These are phyloP conservation scores for Anastatica hierochuntica DNA, from an alignment of 345 rosid species.

Conservation along the genomic window DNA sequence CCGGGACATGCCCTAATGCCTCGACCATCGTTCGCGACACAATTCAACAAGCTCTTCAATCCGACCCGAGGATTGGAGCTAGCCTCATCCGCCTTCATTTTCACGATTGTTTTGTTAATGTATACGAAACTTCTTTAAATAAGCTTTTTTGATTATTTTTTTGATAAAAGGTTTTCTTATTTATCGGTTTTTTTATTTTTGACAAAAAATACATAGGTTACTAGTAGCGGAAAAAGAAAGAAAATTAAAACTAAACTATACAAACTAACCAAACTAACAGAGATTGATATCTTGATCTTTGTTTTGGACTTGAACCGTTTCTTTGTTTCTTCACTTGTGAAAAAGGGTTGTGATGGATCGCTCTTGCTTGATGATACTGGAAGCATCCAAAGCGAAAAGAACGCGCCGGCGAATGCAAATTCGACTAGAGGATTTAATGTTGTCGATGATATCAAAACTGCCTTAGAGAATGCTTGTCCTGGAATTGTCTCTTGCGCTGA, in stretches of 20 bases:
- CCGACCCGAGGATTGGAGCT: constrained; percentile 58
- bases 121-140: constrained; percentile 6
- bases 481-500: constrained; percentile 76
- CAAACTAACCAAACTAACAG: too few relatives aligned
- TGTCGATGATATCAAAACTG: constrained; percentile 57
- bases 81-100: constrained; percentile 78
- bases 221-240: too few relatives aligned
- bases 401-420: constrained; percentile 37
- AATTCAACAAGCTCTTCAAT: constrained; percentile 47
- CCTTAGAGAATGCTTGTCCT: constrained; percentile 55
- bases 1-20: constrained; percentile 52
- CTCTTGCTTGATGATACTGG: constrained; percentile 41
- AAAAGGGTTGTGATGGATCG: constrained; percentile 69
- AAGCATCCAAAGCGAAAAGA: constrained; percentile 53
- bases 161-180: too few relatives aligned
- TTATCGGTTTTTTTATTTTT: too few relatives aligned
- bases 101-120: constrained; percentile 80
- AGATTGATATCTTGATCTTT: too few relatives aligned
- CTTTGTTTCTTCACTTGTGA: not conserved
- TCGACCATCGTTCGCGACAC: constrained; percentile 40
- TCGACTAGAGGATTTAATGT: constrained; percentile 56
- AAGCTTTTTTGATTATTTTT: not conserved
- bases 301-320: not conserved
- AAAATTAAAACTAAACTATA: too few relatives aligned
- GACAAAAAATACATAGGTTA: too few relatives aligned